Evolutionary conservation across 306 rosid species (phyloP).

Genomic region (Cicer pinnatifidum): DNA sequence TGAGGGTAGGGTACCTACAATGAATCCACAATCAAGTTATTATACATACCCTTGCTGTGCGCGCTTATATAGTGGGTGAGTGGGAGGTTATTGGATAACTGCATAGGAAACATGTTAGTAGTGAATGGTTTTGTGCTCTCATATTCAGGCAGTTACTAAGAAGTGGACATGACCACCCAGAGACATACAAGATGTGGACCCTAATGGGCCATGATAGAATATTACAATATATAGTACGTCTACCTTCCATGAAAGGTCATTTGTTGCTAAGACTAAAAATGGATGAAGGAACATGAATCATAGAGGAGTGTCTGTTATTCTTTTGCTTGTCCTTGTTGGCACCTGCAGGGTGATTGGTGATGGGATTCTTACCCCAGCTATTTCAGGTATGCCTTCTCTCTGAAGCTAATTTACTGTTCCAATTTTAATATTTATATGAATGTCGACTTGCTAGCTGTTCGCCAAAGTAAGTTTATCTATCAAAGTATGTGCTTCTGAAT

Average conservation of each 20-base stretch:
- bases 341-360: slow-evolving; percentile 93
- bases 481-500: slow-evolving; percentile 6
- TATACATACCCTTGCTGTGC: not conserved
- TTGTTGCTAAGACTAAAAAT: slow-evolving; percentile 78
- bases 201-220: not conserved
- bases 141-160: not conserved
- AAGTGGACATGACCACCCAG: not conserved
- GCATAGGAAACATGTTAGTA: not conserved
- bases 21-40: not conserved
- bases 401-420: slow-evolving; percentile 32
- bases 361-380: slow-evolving; percentile 92
- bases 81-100: not conserved
- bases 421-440: slow-evolving; percentile 5
- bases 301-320: slow-evolving; percentile 67
- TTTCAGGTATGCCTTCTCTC: slow-evolving; percentile 67
- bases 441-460: slow-evolving; percentile 31
- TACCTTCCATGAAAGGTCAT: slow-evolving; percentile 64
- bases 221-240: not conserved
- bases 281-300: slow-evolving; percentile 64
- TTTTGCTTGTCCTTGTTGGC: slow-evolving; percentile 87
- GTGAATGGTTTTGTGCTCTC: not conserved
- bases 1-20: not conserved
- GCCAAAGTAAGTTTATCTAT: slow-evolving; percentile 20
- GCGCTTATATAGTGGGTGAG: not conserved
- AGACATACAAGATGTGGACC: not conserved